Evolutionary conservation across 768 basidiomycete genomes (phyloP), one percentile per base, ranked within the genome.

Genomic region (Daedaleopsis nitida): DNA sequence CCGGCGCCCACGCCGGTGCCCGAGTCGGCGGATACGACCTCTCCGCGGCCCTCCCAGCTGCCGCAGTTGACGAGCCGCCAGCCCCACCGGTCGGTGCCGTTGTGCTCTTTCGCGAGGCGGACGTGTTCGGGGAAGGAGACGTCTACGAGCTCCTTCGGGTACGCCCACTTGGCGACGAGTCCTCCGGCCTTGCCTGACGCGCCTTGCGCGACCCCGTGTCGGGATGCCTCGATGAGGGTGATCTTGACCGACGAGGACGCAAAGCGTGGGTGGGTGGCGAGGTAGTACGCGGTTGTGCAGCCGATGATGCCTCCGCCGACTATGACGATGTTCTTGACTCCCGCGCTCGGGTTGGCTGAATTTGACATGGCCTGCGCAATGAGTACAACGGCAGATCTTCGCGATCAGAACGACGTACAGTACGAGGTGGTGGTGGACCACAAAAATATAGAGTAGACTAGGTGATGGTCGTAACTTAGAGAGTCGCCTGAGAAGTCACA

Each of bases 271-370:
- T 88, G 85, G 23, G 79, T 79, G 14, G 88, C 76, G 54, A 93
- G 79, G 72, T 90, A 94, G 76, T 91, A 94, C 14, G 92, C 92
- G 0, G 87, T 90, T 1, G 88, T 88, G 59, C 88, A 86, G 10
- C 94, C 94, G 43, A 94, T 89, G 65, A 95, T 94, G 0, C 94
- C 94, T 21, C 87, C 94, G 27, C 94, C 93, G 62, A 96, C 80
- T 61, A 96, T 84, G 34, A 91, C 82, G 56, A 95, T 86, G 52
- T 84, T 66, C 17, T 39, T 55, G 27, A 38, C 35, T n/a, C n/a
- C n/a, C n/a, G n/a, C n/a, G n/a, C n/a, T n/a, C 8, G 39, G 1
- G 13, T 21, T 49, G 7, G n/a, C n/a, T n/a, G n/a, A n/a, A n/a
- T 49, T 21, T 23, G 54, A 44, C 52, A 53, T 53, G 34, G 27